A percentile compares a stretch with the other conserved stretches of the same genome.
These are phyloP conservation scores for Aspergillus neotritici DNA, from an alignment of 2,329 filamentous ascomycete species.

Conservation along the genomic window DNA sequence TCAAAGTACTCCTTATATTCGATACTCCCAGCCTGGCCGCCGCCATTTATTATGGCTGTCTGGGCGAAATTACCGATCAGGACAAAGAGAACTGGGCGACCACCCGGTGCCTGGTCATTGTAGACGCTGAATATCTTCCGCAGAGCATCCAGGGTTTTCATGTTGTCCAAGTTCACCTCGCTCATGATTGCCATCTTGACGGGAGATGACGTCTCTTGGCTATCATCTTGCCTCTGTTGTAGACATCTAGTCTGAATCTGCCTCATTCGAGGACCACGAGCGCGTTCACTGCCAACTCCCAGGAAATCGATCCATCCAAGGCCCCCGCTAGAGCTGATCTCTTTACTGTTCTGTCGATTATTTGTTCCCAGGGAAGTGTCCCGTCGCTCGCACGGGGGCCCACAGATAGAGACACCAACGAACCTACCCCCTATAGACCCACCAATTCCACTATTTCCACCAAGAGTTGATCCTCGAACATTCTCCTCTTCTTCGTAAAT, in stretches of 20 bases:
- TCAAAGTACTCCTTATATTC: slow-evolving; percentile 98
- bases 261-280: slow-evolving; percentile 75
- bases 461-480: slow-evolving; percentile 59
- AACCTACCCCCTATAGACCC: slow-evolving; percentile 90
- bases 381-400: slow-evolving; percentile 83
- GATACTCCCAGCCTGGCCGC: slow-evolving; percentile 72
- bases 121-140: slow-evolving; percentile 73
- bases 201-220: slow-evolving; percentile 27
- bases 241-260: slow-evolving; percentile 67
- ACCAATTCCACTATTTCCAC: slow-evolving; percentile 74
- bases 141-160: slow-evolving; percentile 73
- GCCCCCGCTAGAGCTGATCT: slow-evolving; percentile 59
- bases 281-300: slow-evolving; percentile 82
- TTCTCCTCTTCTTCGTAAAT: slow-evolving; percentile 93
- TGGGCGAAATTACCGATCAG: slow-evolving; percentile 77
- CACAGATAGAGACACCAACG: slow-evolving; percentile 81
- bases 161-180: slow-evolving; percentile 80
- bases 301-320: slow-evolving; percentile 98
- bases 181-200: slow-evolving; percentile 68
- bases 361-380: slow-evolving; percentile 70
- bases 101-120: slow-evolving; percentile 56
- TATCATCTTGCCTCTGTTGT: slow-evolving; percentile 19
- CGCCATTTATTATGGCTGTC: slow-evolving; percentile 55
- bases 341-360: slow-evolving; percentile 36
- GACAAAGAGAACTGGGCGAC: slow-evolving; percentile 71